phyloP scores from a whole-genome alignment of 148 eudicot genomes.

The Chenopodium quinoa region DNA sequence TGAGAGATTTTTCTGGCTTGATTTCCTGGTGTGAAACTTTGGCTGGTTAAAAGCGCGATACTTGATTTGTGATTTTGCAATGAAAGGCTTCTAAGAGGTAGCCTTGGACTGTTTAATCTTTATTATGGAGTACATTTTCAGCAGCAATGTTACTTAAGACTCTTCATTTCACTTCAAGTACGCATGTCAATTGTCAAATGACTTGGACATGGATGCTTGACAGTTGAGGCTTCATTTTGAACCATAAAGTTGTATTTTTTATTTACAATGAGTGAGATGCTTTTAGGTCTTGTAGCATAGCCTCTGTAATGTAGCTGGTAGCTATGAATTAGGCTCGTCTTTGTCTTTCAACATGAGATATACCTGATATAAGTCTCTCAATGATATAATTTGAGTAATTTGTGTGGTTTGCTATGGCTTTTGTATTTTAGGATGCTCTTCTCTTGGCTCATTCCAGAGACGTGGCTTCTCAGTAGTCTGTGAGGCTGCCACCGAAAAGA shows the following conservation, averaged over 20 bases:
- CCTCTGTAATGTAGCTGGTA: background rate
- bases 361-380: background rate
- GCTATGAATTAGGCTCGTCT: background rate
- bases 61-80: background rate
- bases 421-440: slow-evolving; percentile 42
- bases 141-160: background rate
- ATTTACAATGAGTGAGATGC: background rate
- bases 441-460: slow-evolving; percentile 37
- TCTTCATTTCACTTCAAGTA: background rate
- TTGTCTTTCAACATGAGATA: background rate
- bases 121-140: background rate
- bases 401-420: slow-evolving; percentile 2
- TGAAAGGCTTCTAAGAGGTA: background rate
- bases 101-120: background rate
- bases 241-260: background rate
- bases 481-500: slow-evolving; percentile 56
- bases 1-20: no score
- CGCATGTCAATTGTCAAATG: background rate
- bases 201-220: background rate
- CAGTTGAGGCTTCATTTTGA: background rate
- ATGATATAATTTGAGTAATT: background rate
- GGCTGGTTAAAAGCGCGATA: background rate
- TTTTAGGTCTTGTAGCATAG: no score
- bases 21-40: background rate
- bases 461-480: slow-evolving; percentile 53